These are phyloP conservation scores for Xanthoparmelia taractica DNA, from an alignment of 495 filamentous ascomycete genomes.

Conservation along the genomic window DNA sequence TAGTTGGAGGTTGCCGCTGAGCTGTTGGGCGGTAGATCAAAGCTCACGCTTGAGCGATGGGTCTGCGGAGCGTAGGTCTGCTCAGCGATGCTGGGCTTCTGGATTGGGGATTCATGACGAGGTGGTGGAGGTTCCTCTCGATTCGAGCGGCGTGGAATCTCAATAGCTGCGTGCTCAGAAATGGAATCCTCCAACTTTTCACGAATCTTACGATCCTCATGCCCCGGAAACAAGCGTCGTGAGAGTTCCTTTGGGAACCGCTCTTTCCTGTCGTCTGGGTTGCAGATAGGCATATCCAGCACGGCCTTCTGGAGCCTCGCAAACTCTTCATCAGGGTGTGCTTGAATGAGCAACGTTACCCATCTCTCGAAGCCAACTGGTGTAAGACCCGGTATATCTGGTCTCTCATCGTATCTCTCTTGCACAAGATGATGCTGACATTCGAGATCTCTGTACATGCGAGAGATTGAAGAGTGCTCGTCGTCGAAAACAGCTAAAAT, in stretches of 20 bases:
- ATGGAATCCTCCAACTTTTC: conserved; percentile 41
- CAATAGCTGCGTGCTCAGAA: conserved; percentile 41
- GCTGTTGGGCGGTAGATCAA: conserved; percentile 20
- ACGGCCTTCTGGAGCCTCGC: conserved; percentile 66
- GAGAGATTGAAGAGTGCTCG: conserved; percentile 51
- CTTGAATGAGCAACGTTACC: conserved; percentile 66
- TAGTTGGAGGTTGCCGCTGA: conserved; percentile 21
- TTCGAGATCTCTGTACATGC: conserved; percentile 65
- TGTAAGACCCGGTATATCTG: conserved; percentile 70
- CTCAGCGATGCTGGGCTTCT: conserved; percentile 22
- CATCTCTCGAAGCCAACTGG: conserved; percentile 71
- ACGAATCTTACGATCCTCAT: conserved; percentile 33
- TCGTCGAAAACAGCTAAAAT: conserved; percentile 46
- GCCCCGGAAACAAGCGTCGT: conserved; percentile 59
- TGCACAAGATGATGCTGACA: conserved; percentile 81
- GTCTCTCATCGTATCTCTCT: conserved; percentile 46
- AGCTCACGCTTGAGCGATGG: conserved; percentile 23
- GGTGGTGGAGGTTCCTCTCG: conserved; percentile 17
- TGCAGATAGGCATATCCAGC: conserved; percentile 65
- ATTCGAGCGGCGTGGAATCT: conserved; percentile 39
- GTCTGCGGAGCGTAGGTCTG: conserved; percentile 21
- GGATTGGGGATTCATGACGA: conserved; percentile 21
- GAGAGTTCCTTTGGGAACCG: conserved; percentile 73
- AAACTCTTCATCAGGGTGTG: conserved; percentile 71
- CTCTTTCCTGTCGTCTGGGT: conserved; percentile 62